Base-by-base conservation (phyloP, 2,329 filamentous ascomycete genomes). In the Diaporthe ampelina region DNA sequence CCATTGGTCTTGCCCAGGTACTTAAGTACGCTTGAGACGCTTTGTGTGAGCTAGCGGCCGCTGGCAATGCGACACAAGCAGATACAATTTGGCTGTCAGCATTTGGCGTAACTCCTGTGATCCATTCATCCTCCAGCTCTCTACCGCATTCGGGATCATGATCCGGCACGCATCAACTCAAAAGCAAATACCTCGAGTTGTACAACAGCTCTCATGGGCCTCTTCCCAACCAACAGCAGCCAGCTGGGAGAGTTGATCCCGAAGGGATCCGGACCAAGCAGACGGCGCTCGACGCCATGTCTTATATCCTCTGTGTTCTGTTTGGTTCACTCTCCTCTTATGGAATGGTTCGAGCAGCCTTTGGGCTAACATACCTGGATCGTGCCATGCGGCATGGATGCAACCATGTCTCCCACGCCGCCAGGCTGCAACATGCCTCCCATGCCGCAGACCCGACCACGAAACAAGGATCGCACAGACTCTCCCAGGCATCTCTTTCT, bases 51-150 rank as follows among this genome's bases (percentile, higher is more conserved):
- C 59, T 65, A 35, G 59, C 59, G 59, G 59, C 59, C 26, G 59
- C 43, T 65, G 43, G 26, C 3, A 17, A 4, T 67, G 45, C 43
- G 17, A 67, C 40, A 29, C 43, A 35, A 67, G 61, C 61, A 65
- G 40, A 48, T n/a, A 5, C 37, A 63, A 63, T 21, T 15, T 45
- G 40, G 26, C 19, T 67, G 61, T 67, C 43, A 67, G 61, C 61
- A 67, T 35, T 52, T 50, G 43, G 61, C 29, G n/a, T 4, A 10
- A 67, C 50, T 24, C 43, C 59, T n/a, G 5, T 35, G 45, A 19
- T 17, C 43, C 61, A 50, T n/a, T 37, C 43, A 35, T 37, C 7
- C 11, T 52, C 29, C 5, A 67, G 59, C 11, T 45, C 15, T 45
- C 26, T 29, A 13, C 15, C 15, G 26, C 37, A 19, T 63, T 32